Evolutionary conservation across 331 rosid genomes (phyloP).

Genomic region (Phaseolus coccineus): DNA sequence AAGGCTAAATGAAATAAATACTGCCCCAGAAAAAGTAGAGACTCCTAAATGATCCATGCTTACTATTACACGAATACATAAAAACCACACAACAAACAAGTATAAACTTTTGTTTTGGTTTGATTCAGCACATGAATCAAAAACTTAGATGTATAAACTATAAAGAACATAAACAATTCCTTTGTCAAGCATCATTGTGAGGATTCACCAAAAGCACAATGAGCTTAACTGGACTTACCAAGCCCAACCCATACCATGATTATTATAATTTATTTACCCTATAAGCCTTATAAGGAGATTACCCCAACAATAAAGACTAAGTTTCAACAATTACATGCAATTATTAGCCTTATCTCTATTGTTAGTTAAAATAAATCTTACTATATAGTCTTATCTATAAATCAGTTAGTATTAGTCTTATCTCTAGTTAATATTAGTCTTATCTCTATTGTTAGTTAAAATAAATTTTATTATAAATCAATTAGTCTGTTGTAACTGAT

Average conservation of each 20-base stretch:
- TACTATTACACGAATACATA: background rate
- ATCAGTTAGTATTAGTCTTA: no score
- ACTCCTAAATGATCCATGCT: background rate
- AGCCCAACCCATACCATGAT: background rate
- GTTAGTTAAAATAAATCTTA: no score
- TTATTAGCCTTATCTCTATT: no score
- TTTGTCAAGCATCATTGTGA: background rate
- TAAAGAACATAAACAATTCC: constrained; percentile 17
- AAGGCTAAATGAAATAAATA: constrained; percentile 9
- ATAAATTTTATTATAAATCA: no score
- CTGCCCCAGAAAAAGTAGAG: background rate
- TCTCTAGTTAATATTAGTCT: no score
- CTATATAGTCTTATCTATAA: no score
- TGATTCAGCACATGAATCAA: constrained; percentile 21
- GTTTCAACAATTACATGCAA: background rate
- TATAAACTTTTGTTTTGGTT: constrained; percentile 20
- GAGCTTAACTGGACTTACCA: background rate
- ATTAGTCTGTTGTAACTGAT: no score
- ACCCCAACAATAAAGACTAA: background rate
- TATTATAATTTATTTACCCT: background rate
- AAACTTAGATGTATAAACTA: background rate
- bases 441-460: no score
- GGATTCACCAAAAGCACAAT: constrained; percentile 18
- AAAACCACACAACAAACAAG: background rate
- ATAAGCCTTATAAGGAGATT: background rate